phyloP scores from a whole-genome alignment of 1,139 yeast species.

The Magnusiomyces sp. region DNA sequence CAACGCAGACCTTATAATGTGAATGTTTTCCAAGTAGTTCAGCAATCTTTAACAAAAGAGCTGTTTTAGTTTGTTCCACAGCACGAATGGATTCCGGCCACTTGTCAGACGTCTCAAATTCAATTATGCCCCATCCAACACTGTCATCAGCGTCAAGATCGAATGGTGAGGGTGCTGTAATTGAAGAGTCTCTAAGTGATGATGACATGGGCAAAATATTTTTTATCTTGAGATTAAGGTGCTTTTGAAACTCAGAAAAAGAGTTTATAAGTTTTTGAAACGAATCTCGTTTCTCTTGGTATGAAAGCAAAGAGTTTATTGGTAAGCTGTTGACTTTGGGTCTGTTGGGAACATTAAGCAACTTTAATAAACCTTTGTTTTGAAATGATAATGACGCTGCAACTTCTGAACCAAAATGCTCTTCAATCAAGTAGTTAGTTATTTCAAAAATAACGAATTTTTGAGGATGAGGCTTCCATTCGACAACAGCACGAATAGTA shows the following conservation, averaged over 20 bases:
- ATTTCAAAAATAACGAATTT: slow-evolving; percentile 61
- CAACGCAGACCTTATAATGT: slow-evolving; percentile 50
- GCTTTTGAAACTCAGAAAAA: slow-evolving; percentile 49
- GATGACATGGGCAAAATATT: slow-evolving; percentile 62
- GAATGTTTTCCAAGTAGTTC: slow-evolving; percentile 42
- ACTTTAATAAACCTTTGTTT: slow-evolving; percentile 21
- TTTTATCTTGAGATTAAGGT: slow-evolving; percentile 50
- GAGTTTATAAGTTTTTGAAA: slow-evolving; percentile 59
- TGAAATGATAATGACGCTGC: slow-evolving; percentile 17
- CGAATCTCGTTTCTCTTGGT: slow-evolving; percentile 49
- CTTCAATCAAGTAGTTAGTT: slow-evolving; percentile 50
- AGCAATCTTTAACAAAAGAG: slow-evolving; percentile 68
- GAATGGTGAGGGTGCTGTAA: slow-evolving; percentile 75
- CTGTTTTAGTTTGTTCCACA: slow-evolving; percentile 81
- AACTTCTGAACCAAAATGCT: slow-evolving; percentile 45
- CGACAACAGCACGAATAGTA: slow-evolving; percentile 76
- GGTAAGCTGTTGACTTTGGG: slow-evolving; percentile 29
- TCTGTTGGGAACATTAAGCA: slow-evolving; percentile 46
- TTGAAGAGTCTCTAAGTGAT: slow-evolving; percentile 63
- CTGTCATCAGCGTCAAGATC: slow-evolving; percentile 67
- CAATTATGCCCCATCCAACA: slow-evolving; percentile 70
- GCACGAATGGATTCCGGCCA: slow-evolving; percentile 94
- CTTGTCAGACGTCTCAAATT: slow-evolving; percentile 79
- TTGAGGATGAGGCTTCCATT: slow-evolving; percentile 57
- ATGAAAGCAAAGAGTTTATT: slow-evolving; percentile 44